Base-by-base conservation (phyloP, 2,329 filamentous ascomycete genomes). In the Leptographium flavum region DNA sequence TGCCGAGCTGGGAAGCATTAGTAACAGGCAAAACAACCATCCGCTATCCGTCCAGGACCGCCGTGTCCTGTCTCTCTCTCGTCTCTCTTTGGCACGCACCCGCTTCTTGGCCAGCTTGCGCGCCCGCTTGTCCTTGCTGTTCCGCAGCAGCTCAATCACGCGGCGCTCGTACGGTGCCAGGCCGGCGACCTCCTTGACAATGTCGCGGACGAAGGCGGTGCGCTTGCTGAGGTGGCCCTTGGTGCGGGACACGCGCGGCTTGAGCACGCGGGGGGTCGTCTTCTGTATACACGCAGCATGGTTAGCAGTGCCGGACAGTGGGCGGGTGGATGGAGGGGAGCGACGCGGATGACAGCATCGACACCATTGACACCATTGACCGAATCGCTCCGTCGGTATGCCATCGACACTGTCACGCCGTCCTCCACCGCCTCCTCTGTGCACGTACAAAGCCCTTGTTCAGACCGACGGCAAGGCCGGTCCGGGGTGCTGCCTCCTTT, bases 31-130 rank as follows among this genome's bases (percentile, higher is more conserved):
- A 33, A n/a, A n/a, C n/a, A n/a, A n/a, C n/a, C n/a, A n/a, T n/a
- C n/a, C n/a, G n/a, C n/a, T n/a, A n/a, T n/a, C 30, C 13, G 8
- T 33, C 31, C 15, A 33, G 27, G 15, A 4, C n/a, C n/a, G n/a
- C n/a, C n/a, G n/a, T n/a, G n/a, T n/a, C n/a, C n/a, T n/a, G n/a
- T n/a, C n/a, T n/a, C n/a, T n/a, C n/a, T n/a, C n/a, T n/a, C n/a
- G n/a, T n/a, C n/a, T n/a, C n/a, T n/a, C n/a, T n/a, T n/a, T n/a
- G 14, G 31, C 8, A 78, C 83, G 58, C 79, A 90, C 84, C 70
- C 90, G 82, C 85, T 94, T 95, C 88, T 96, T 96, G 63, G 90
- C 90, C 64, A 95, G 85, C 83, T 95, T 95, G 61, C 90, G 81
- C 63, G 90, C 90, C 71, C 90, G 87, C 86, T 96, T 96, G 74